phyloP scores from a whole-genome alignment of 495 filamentous ascomycete genomes.

The Aspergillus cavernicola region DNA sequence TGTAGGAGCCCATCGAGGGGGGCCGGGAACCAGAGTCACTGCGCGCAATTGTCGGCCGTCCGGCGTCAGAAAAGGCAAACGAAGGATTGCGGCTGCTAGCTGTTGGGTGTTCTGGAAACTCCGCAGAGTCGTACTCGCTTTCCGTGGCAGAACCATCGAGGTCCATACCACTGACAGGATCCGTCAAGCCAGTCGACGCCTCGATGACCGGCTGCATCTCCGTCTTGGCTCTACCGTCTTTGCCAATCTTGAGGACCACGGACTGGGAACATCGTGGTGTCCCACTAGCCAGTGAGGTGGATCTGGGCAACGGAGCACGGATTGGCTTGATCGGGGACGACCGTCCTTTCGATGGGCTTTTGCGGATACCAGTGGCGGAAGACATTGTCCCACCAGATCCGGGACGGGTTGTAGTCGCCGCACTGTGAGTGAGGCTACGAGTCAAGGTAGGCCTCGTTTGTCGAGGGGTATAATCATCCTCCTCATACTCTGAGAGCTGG shows the following conservation, averaged over 20 bases:
- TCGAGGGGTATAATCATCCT: conserved; percentile 40
- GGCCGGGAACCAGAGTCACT: conserved; percentile 54
- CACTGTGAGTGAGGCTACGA: conserved; percentile 53
- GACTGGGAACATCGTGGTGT: conserved; percentile 38
- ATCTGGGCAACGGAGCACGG: conserved; percentile 30
- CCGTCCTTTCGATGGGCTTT: conserved; percentile 44
- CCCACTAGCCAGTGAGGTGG: conserved; percentile 29
- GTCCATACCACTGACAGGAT: conserved; percentile 41
- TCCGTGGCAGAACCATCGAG: conserved; percentile 46
- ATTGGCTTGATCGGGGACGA: conserved; percentile 37
- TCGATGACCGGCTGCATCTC: conserved; percentile 61
- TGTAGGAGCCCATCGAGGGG: conserved; percentile 49
- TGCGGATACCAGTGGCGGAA: conserved; percentile 39
- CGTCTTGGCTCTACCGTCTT: conserved; percentile 65
- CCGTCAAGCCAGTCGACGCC: conserved; percentile 35
- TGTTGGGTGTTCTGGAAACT: conserved; percentile 64
- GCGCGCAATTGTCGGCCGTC: conserved; percentile 44
- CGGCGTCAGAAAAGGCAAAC: conserved; percentile 56
- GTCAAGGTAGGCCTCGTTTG: conserved; percentile 52
- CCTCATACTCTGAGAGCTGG: conserved; percentile 27
- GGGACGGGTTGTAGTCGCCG: conserved; percentile 28
- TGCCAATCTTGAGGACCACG: conserved; percentile 68
- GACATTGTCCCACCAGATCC: conserved; percentile 28
- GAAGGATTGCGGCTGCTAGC: conserved; percentile 60
- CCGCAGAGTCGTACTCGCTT: conserved; percentile 53